A percentile compares a stretch with the other conserved stretches of the same genome.
Evolutionary conservation across 345 rosid species (phyloP).

Genomic region (Anacardium occidentale): DNA sequence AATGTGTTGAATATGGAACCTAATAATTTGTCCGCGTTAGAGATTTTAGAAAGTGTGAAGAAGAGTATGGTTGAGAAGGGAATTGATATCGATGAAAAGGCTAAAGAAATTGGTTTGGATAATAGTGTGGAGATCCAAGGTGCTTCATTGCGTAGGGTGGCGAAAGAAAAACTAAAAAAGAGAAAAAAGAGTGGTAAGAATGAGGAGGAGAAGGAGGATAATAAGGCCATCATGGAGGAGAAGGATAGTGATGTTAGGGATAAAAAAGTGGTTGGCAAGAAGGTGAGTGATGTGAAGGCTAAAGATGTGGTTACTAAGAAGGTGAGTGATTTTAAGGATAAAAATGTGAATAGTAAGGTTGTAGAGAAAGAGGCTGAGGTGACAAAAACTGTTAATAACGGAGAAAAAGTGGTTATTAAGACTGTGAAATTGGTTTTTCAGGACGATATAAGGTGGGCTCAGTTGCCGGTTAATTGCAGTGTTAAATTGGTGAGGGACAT

Average conservation of each 20-base stretch:
- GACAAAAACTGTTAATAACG: conserved; percentile 37
- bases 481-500: conserved; percentile 73
- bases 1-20: conserved; percentile 81
- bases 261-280: conserved; percentile 26
- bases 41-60: conserved; percentile 67
- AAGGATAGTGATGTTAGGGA: conserved; percentile 42
- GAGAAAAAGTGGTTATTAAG: conserved; percentile 56
- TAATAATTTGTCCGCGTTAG: conserved; percentile 63
- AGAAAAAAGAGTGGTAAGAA: conserved; percentile 39
- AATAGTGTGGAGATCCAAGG: conserved; percentile 35
- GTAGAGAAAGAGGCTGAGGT: conserved; percentile 45
- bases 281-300: neutral
- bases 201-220: conserved; percentile 32
- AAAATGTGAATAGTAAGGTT: conserved; percentile 52
- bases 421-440: conserved; percentile 83
- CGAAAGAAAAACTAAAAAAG: conserved; percentile 70
- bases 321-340: conserved; percentile 41
- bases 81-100: conserved; percentile 50
- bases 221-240: conserved; percentile 40
- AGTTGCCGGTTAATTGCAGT: conserved; percentile 61
- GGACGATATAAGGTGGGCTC: conserved; percentile 95
- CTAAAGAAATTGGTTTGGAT: conserved; percentile 52
- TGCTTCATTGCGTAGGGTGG: conserved; percentile 45
- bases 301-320: too few species aligned
- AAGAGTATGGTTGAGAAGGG: conserved; percentile 65